Conservation (phyloP, 2,329 filamentous ascomycete genomes). For the Chrysoporthe austroafricana region DNA sequence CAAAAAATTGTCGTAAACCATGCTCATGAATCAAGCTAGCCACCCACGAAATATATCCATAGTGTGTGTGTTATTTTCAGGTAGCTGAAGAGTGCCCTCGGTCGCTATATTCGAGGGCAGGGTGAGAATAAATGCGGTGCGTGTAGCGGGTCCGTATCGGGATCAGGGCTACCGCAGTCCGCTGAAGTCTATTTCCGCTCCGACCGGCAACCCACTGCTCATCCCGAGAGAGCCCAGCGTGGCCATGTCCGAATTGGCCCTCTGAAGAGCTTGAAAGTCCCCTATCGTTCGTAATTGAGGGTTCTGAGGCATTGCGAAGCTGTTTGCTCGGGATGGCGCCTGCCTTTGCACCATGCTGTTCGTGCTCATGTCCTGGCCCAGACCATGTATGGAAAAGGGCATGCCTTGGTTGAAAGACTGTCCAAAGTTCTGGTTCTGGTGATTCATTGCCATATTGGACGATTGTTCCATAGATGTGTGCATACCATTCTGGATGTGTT, state of each 20-base stretch:
- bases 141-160: neutral
- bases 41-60: neutral
- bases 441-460: constrained; percentile 39
- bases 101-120: neutral
- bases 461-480: constrained; percentile 39
- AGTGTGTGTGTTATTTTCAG: neutral
- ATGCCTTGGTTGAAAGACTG: constrained; percentile 35
- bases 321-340: constrained; percentile 43
- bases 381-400: constrained; percentile 30
- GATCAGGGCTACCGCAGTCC: constrained; percentile 37
- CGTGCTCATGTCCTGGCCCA: constrained; percentile 28
- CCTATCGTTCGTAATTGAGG: constrained; percentile 49
- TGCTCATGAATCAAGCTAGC: neutral
- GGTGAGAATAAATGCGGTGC: neutral
- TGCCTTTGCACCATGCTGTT: constrained; percentile 40
- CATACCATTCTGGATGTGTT: constrained; percentile 41
- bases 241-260: constrained; percentile 47
- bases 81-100: neutral
- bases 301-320: constrained; percentile 42
- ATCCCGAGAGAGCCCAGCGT: constrained; percentile 41
- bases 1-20: neutral
- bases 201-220: constrained; percentile 36
- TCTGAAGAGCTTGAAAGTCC: constrained; percentile 55
- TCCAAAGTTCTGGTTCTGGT: constrained; percentile 36
- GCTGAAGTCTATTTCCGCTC: constrained; percentile 46